Evolutionary conservation across 2,329 filamentous ascomycete species (phyloP).

Genomic region (Aspergillus alliaceus): DNA sequence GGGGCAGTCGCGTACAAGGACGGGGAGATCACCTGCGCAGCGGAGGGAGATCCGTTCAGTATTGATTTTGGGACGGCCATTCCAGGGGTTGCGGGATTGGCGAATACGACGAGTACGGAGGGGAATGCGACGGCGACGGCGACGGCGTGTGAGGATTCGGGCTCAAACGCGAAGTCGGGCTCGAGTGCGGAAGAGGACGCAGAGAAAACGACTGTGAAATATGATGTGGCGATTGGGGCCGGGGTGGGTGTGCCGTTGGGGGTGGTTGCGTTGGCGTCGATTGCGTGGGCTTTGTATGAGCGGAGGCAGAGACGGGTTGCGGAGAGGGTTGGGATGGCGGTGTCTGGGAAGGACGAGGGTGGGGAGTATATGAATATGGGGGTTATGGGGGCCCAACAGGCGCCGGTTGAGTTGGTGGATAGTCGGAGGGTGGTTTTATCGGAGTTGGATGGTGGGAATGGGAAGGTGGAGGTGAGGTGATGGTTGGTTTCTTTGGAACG

Average conservation of each 20-base stretch:
- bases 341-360: not conserved
- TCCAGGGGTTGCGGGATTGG: constrained; percentile 12
- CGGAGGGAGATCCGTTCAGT: constrained; percentile 4
- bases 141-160: not conserved
- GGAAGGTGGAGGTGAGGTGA: not conserved
- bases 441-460: not conserved
- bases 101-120: not conserved
- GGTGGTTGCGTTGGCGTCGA: constrained; percentile 5
- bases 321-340: not conserved
- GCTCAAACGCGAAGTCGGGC: not conserved
- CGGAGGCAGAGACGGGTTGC: not conserved
- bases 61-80: constrained; percentile 14
- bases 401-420: not conserved
- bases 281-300: constrained; percentile 1
- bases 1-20: constrained; percentile 7
- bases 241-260: constrained; percentile 12
- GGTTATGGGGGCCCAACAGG: not conserved
- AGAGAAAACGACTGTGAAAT: not conserved
- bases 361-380: not conserved
- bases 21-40: not conserved
- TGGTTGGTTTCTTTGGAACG: not conserved
- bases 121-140: no score
- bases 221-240: constrained; percentile 7
- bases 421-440: not conserved
- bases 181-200: no score